Evolutionary conservation across 768 basidiomycete genomes (phyloP), one percentile per base, ranked within the genome.

Genomic region (Rhizopogon salebrosus): DNA sequence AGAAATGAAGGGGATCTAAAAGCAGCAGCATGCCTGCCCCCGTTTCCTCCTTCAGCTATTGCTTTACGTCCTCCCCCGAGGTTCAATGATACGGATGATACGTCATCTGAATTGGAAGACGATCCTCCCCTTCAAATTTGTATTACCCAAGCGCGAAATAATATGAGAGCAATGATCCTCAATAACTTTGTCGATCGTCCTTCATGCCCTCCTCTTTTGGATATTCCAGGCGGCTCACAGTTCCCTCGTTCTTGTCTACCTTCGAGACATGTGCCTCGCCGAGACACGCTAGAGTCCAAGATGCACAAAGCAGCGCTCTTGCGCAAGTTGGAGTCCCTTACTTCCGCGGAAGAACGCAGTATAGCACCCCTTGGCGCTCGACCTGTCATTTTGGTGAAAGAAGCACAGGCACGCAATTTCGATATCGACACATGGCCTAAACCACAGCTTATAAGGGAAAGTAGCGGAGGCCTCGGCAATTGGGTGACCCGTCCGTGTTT

Each of bases 401-500:
- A 65, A 20, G 49, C 65, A 41, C 56, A 65, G 34, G 69, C 67
- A 41, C 72, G 53, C 5, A 60, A 56, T 54, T 58, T 55, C 26
- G 48, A 53, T 41, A 36, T 57, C 5, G 58, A 56, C 40, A 57
- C 52, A 16, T 50, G 59, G 23, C 49, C 43, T 48, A 49, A 57
- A 41, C 26, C 38, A 56, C 54, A 53, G 23, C 38, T 36, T 18
- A 34, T 60, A 13, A 35, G 35, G 18, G 36, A 48, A n/a, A 61
- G 68, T 37, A 85, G 84, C 61, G 70, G 71, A 13, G 84, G 85
- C 51, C 71, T 92, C 41, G 76, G 75, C 39, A 76, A 70, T n/a
- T 92, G 89, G 89, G 74, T 81, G 55, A 72, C 75, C 35, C 84
- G 89, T 3, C 83, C 85, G 23, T 85, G 85, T 62, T 90, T 88